These are phyloP conservation scores for Xylariaceae sp. DNA, from an alignment of 2,329 filamentous ascomycete species.

Conservation along the genomic window DNA sequence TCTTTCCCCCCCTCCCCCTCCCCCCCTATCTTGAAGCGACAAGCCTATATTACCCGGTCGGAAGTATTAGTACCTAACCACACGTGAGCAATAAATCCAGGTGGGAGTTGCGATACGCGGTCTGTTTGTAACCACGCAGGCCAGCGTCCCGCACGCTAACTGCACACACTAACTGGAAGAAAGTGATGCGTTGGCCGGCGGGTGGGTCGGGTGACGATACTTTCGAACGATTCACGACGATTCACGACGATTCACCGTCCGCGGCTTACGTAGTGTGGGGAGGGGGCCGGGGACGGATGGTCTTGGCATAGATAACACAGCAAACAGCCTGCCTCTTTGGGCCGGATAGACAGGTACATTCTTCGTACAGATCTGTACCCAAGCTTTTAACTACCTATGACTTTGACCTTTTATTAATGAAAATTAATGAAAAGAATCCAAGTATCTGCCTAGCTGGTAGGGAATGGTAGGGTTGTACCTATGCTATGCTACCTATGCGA, in stretches of 20 bases:
- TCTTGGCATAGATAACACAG: conserved; percentile 9
- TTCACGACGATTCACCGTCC: no score
- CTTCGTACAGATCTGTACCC: no score
- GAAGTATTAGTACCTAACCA: background rate
- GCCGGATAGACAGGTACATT: background rate
- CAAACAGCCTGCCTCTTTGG: conserved; percentile 15
- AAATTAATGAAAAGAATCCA: no score
- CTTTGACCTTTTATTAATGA: no score
- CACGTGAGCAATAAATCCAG: background rate
- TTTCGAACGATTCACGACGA: background rate
- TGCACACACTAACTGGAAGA: background rate
- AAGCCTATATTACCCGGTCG: no score
- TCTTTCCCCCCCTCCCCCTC: no score
- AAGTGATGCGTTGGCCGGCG: background rate
- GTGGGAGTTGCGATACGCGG: background rate
- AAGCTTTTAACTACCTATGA: background rate
- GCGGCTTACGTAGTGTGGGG: background rate
- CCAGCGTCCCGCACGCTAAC: background rate
- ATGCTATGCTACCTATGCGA: no score
- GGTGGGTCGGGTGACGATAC: background rate
- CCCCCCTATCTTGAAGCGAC: no score
- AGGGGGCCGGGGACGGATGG: no score
- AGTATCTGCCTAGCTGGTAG: no score
- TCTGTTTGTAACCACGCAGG: background rate
- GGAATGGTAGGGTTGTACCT: no score